A percentile compares a stretch with the other conserved stretches of the same genome.
These are phyloP conservation scores for Sistotremastrum niveocremeum DNA, from an alignment of 768 basidiomycete species.

Conservation along the genomic window DNA sequence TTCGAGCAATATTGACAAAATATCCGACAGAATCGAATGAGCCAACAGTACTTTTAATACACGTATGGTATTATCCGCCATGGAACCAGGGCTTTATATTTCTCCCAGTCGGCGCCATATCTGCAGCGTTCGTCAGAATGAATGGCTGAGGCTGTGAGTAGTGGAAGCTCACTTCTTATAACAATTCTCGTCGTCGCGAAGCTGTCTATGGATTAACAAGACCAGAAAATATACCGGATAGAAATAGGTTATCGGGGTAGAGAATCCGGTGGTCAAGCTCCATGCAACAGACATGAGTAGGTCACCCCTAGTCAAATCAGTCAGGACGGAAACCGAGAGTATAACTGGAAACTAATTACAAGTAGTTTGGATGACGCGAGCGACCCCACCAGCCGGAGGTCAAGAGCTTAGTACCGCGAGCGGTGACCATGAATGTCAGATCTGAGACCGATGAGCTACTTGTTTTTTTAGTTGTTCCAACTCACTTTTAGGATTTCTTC, in stretches of 20 bases:
- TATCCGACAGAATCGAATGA: too few species aligned
- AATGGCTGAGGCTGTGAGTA: background rate
- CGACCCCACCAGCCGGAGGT: constrained; percentile 97
- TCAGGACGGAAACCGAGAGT: constrained; percentile 1
- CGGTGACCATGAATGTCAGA: constrained; percentile 64
- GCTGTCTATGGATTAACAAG: constrained; percentile 81
- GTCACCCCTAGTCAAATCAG: constrained; percentile 45
- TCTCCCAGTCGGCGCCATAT: constrained; percentile 90
- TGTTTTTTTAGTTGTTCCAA: background rate
- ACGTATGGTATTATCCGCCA: constrained; percentile 79
- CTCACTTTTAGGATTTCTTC: constrained; percentile 86
- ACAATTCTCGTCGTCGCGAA: constrained; percentile 85
- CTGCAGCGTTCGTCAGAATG: constrained; percentile 22
- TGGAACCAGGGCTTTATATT: constrained; percentile 76
- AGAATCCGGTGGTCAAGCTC: constrained; percentile 86
- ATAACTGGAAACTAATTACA: constrained; percentile 29
- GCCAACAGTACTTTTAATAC: constrained; percentile 29
- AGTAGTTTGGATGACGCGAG: constrained; percentile 86
- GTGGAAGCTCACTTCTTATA: constrained; percentile 54
- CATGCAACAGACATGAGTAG: constrained; percentile 84
- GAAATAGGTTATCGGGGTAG: constrained; percentile 92
- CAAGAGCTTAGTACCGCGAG: constrained; percentile 78
- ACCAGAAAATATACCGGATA: constrained; percentile 83
- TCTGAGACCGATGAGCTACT: constrained; percentile 29
- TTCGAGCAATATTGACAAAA: too few species aligned